phyloP scores from a whole-genome alignment of 495 filamentous ascomycete genomes.

The Cetradonia linearis region DNA sequence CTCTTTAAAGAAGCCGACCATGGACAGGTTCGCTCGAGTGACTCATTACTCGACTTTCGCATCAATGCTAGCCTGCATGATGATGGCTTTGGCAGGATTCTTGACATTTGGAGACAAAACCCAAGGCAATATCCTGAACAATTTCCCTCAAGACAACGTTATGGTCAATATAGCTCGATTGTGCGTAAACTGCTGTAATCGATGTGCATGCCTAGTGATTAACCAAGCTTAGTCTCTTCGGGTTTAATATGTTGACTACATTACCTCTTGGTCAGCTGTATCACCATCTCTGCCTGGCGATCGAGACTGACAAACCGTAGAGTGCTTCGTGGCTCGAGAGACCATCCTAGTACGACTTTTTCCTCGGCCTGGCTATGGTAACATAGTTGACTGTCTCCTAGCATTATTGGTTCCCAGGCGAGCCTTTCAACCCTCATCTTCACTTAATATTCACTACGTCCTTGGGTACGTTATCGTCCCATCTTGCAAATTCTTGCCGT shows the following conservation, averaged over 20 bases:
- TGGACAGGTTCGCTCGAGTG: conserved; percentile 84
- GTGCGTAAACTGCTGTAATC: conserved; percentile 32
- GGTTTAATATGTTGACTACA: conserved; percentile 96
- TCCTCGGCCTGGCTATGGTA: not conserved
- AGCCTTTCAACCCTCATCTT: conserved; percentile 70
- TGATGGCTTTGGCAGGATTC: conserved; percentile 83
- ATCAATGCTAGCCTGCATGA: conserved; percentile 78
- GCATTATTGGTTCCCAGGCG: conserved; percentile 78
- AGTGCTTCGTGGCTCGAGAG: conserved; percentile 94
- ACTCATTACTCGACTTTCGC: conserved; percentile 87
- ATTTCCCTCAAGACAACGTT: conserved; percentile 80
- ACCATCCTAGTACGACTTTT: conserved; percentile 54
- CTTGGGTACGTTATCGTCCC: not conserved
- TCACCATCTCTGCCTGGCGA: not conserved
- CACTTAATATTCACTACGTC: conserved; percentile 77
- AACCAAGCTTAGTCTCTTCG: conserved; percentile 57
- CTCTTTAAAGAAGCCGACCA: conserved; percentile 82
- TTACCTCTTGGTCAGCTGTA: conserved; percentile 49
- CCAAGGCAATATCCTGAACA: conserved; percentile 92
- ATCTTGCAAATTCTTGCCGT: not conserved
- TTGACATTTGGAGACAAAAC: conserved; percentile 87
- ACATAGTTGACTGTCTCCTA: conserved; percentile 2
- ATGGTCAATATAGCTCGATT: conserved; percentile 91
- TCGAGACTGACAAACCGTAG: conserved; percentile 25
- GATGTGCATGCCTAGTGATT: conserved; percentile 12